Conservation (phyloP, 2,329 filamentous ascomycete genomes). For the Diaporthe citri region DNA sequence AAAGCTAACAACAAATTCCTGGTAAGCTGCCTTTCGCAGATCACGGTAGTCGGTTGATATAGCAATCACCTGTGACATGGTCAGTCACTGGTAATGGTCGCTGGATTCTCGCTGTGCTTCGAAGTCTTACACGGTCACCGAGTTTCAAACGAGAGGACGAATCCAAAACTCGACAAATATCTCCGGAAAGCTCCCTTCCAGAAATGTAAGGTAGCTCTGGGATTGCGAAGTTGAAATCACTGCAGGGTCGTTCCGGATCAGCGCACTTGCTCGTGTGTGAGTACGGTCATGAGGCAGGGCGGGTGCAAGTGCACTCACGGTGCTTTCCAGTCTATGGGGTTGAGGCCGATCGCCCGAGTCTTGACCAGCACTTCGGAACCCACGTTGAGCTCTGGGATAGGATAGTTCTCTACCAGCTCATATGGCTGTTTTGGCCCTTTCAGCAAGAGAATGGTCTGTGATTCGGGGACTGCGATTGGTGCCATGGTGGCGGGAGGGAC, state of each 20-base stretch:
- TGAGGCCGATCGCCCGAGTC: constrained; percentile 75
- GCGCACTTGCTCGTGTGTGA: neutral
- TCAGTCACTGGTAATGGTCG: neutral
- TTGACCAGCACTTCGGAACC: constrained; percentile 71
- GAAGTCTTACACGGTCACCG: constrained; percentile 63
- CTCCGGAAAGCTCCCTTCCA: constrained; percentile 77
- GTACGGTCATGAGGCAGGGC: neutral
- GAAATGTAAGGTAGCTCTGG: constrained; percentile 77
- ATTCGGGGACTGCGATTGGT: constrained; percentile 41
- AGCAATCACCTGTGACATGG: constrained; percentile 63
- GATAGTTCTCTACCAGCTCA: constrained; percentile 46
- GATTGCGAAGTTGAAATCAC: constrained; percentile 78
- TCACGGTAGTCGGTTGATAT: constrained; percentile 83
- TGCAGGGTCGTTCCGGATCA: constrained; percentile 46
- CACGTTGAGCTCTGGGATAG: constrained; percentile 45
- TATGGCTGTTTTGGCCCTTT: constrained; percentile 49
- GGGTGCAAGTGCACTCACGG: constrained; percentile 63
- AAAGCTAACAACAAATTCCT: constrained; percentile 75
- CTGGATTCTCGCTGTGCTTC: neutral
- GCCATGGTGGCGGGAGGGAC: constrained; percentile 16
- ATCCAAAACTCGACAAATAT: constrained; percentile 63
- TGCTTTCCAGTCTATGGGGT: constrained; percentile 83
- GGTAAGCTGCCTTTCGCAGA: constrained; percentile 77
- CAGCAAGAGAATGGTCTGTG: constrained; percentile 48
- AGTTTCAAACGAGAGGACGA: constrained; percentile 62